Percentiles rank a stretch among this genome's conserved stretches.
phyloP scores from a whole-genome alignment of 2,329 filamentous ascomycete species.

The Cytospora leucostoma region DNA sequence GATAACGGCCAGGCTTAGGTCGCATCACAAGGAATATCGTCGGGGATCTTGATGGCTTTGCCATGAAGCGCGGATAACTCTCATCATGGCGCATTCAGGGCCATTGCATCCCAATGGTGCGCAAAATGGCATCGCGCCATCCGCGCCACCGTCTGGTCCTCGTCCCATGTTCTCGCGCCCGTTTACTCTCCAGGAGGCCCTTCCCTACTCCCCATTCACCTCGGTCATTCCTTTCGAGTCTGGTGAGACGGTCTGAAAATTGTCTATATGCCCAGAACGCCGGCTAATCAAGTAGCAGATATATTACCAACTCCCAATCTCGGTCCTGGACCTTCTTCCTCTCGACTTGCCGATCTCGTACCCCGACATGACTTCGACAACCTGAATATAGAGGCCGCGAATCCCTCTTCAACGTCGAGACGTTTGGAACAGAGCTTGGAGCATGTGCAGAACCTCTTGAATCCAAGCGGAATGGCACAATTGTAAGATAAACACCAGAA shows the following conservation, averaged over 20 bases:
- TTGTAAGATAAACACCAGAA: slow-evolving; percentile 52
- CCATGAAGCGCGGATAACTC: slow-evolving; percentile 34
- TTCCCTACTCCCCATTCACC: slow-evolving; percentile 81
- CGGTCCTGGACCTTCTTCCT: slow-evolving; percentile 55
- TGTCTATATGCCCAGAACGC: not conserved
- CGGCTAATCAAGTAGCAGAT: slow-evolving; percentile 45
- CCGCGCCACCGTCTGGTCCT: slow-evolving; percentile 24
- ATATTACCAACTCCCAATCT: slow-evolving; percentile 67
- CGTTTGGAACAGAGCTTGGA: slow-evolving; percentile 71
- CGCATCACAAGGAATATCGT: not conserved
- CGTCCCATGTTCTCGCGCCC: slow-evolving; percentile 41
- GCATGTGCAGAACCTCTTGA: slow-evolving; percentile 74
- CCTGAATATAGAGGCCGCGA: slow-evolving; percentile 70
- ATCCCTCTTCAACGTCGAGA: slow-evolving; percentile 59
- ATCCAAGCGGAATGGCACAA: slow-evolving; percentile 68
- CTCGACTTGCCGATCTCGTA: slow-evolving; percentile 54
- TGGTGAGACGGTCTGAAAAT: slow-evolving; percentile 52
- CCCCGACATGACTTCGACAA: slow-evolving; percentile 60
- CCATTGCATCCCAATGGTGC: slow-evolving; percentile 39
- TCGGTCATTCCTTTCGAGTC: slow-evolving; percentile 78
- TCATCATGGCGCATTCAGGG: slow-evolving; percentile 37
- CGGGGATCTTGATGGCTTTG: slow-evolving; percentile 28
- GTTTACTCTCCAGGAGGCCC: slow-evolving; percentile 70
- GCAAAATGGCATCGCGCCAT: slow-evolving; percentile 27
- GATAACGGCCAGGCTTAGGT: slow-evolving; percentile 16